Conservation (phyloP, 2,329 filamentous ascomycete genomes). For the Ilyonectria mors-panacis region DNA sequence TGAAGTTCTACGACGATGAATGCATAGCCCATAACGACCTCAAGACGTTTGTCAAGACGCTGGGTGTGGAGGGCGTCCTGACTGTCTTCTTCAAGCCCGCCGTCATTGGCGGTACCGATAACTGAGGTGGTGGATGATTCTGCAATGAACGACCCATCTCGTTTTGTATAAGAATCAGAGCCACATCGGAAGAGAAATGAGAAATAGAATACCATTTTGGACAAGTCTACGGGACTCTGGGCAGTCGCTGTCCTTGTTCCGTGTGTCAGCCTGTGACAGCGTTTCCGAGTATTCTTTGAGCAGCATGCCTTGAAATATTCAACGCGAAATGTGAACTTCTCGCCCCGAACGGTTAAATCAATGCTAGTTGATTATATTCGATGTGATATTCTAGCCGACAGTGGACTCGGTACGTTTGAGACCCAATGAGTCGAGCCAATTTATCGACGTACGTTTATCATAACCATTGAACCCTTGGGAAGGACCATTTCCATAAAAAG, state of each 20-base stretch:
- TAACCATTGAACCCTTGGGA: no score
- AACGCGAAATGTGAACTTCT: no score
- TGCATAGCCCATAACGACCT: slow-evolving; percentile 61
- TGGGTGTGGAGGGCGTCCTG: slow-evolving; percentile 55
- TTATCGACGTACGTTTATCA: no score
- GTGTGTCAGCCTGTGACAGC: not conserved
- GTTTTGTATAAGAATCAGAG: not conserved
- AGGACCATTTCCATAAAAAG: not conserved
- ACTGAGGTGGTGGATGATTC: not conserved
- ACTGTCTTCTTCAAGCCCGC: slow-evolving; percentile 59
- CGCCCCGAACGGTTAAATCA: no score
- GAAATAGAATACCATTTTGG: slow-evolving; percentile 8
- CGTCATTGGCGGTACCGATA: slow-evolving; percentile 45
- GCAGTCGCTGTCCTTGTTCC: not conserved
- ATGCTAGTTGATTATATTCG: no score
- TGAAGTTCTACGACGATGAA: slow-evolving; percentile 77
- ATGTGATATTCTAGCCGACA: no score
- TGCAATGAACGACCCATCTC: not conserved
- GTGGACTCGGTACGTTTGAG: no score
- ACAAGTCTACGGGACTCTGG: not conserved
- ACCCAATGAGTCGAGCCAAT: no score
- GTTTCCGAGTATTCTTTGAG: slow-evolving; percentile 4
- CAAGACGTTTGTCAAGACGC: slow-evolving; percentile 53
- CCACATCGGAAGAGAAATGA: slow-evolving; percentile 3
- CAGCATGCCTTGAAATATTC: not conserved